Percentiles rank a stretch among this genome's conserved stretches.
Conservation (phyloP, 176 grass and related monocot genomes). For the Zea luxurians region DNA sequence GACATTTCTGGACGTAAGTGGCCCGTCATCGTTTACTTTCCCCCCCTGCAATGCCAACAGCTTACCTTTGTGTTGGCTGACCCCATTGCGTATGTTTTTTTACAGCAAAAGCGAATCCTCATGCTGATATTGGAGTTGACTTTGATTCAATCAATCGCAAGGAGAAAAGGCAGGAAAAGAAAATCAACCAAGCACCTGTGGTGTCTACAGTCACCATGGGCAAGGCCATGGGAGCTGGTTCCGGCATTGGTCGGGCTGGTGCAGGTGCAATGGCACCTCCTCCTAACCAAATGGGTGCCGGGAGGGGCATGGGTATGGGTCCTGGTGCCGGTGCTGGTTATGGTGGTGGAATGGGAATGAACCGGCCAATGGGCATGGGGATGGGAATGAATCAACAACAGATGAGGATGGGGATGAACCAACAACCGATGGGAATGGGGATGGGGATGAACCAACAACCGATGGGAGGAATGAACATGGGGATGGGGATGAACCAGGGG, state of each 20-base stretch:
- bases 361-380: conserved; percentile 53
- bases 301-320: conserved; percentile 53
- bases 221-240: conserved; percentile 94
- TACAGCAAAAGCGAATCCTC: conserved; percentile 91
- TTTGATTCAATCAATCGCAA: conserved; percentile 98
- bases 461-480: conserved; percentile 54
- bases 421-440: conserved; percentile 50
- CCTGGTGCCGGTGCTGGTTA: conserved; percentile 38
- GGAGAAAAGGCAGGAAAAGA: conserved; percentile 91
- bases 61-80: conserved; percentile 31
- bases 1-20: conserved; percentile 97
- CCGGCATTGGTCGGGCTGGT: conserved; percentile 70
- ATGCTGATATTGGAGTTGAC: conserved; percentile 94
- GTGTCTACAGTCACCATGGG: conserved; percentile 84
- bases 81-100: conserved; percentile 7
- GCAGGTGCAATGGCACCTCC: conserved; percentile 45
- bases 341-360: conserved; percentile 65
- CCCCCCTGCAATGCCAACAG: neutral
- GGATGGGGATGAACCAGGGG: conserved; percentile 63
- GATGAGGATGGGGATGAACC: conserved; percentile 60
- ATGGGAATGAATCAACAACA: conserved; percentile 54
- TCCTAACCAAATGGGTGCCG: conserved; percentile 64
- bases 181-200: conserved; percentile 50
- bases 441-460: conserved; percentile 42
- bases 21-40: conserved; percentile 12